Evolutionary conservation across 2,329 filamentous ascomycete species (phyloP), one percentile per base, ranked within the genome.

Genomic region (Paracoccidioides lutzii): DNA sequence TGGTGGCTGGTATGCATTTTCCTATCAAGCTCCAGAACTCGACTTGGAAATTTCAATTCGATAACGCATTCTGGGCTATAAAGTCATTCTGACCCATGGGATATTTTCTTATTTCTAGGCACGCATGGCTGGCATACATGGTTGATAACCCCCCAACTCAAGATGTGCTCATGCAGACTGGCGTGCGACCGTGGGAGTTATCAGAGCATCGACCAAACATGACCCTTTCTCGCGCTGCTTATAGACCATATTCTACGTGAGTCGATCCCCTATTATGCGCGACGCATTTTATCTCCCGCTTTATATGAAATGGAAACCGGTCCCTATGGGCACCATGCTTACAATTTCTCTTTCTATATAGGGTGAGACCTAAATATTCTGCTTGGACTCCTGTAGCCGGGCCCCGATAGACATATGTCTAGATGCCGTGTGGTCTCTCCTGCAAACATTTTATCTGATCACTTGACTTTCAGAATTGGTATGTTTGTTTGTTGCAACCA

Each of bases 121-220:
- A 97, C 75, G 89, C 88, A 35, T 98, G 93, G 93, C 90, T 98
- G 64, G 89, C 89, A 62, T 97, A 98, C 75, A 77, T 84, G 74
- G 84, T 95, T 65, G 90, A 97, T 73, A 87, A 87, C 73, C 83
- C 91, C 41, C 93, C 93, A 1, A 81, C 78, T 41, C 73, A 85
- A 66, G 93, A 98, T 70, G 76, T 83, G 53, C 71, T 93, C 59
- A 67, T 94, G 60, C 80, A 83, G 65, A 75, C 83, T 53, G 78
- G 82, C 62, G 72, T 82, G 49, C 81, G 89, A 59, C 71, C 77
- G 41, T 97, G 90, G 87, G 90, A 95, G 70, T 78, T 83, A 58
- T 77, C 78, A 56, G 79, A 85, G 66, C 81, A 91, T 66, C 76
- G 83, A 59, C 84, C 87, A 60, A 93, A 88, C 71, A 76, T 82